Evolutionary conservation across 441 rosid genomes (phyloP), one percentile per base, ranked within the genome.

Genomic region (Brassica balearica): DNA sequence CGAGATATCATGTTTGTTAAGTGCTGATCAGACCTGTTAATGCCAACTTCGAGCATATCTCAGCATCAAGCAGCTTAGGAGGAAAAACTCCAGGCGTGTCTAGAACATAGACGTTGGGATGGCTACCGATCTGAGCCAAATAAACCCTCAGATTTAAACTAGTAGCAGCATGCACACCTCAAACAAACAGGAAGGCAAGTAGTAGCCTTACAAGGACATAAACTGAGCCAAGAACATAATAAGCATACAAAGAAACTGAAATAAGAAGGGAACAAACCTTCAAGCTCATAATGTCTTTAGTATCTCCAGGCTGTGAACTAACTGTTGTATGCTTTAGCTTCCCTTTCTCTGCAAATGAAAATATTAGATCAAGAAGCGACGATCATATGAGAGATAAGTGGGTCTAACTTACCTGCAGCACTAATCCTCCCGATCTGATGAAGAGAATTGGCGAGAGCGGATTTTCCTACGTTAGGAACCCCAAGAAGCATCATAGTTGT

Each of bases 31-130:
- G 38, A 94, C 98, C 98, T 88, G 92, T 89, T 75, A 79, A 83
- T 74, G 90, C 92, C 81, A 92, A 86, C 86, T 86, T 94, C 72
- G 91, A 83, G 84, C 90, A 89, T 66, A 84, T 68, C 25, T 73
- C 78, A 68, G 71, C 53, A 3, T 53, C 82, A 68, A 23, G 10
- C 9, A 79, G 61, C 65, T 43, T 55, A 65, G 91, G 86, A 43
- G 93, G 91, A 79, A 94, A 88, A 65, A 92, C 73, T 34, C 97
- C 89, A 8, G 98, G 98, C 27, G 97, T 94, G 82, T 94, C 98
- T 77, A 94, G 73, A 51, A 92, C 85, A 76, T 88, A 94, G 19
- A 92, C 76, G 79, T 84, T 92, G 1, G 82, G 82, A 79, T 79
- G 82, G 82, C 98, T 92, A 27, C 87, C 93, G 25, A 92, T 88